Base-by-base conservation (phyloP, 2,329 filamentous ascomycete species). In the Sporothrix inflata region DNA sequence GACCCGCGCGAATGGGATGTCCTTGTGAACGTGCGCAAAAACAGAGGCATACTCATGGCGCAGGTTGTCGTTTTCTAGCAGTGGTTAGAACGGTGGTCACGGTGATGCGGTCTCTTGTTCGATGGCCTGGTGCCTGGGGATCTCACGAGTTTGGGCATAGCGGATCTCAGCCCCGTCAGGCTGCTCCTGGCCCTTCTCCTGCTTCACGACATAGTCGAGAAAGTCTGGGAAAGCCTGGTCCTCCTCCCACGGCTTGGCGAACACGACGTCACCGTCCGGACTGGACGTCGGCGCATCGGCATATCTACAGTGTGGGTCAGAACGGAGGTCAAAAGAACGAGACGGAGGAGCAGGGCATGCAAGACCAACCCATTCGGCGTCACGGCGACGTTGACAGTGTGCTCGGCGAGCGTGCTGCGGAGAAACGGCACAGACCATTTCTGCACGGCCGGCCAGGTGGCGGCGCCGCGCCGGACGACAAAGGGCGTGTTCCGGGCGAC, bases 401-500 rank as follows among this genome's bases (percentile, higher is more conserved):
- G 84, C 3, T 84, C 84, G 6, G 80, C 81, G 76, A 96, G 85
- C 0, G 82, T 81, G 2, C 83, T 75, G 40, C 83, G 83, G 4
- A 96, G 83, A 77, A 90, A 91, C 0, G 81, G 78, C 1, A 86
- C 84, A 73, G 87, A 85, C 93, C 93, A 96, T 68, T 81, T 83
- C 71, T 81, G 83, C 3, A 84, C 84, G 0, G 92, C 91, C 51
- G 83, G 82, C 91, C 92, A 95, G 47, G 85, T 80, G 0, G 78
- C 78, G 1, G 91, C 91, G 3, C 85, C 91, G 9, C 85, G 82
- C 49, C 91, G 86, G 38, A 94, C 83, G 2, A 95, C 87, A 76
- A 95, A 94, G 0, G 93, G 93, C 0, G 89, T 87, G 78, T 95
- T 96, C 47, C 84, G 85, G 19, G 91, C 86, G 24, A 94, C 92